These are phyloP conservation scores for Fusarium globosum DNA, from an alignment of 2,329 filamentous ascomycete species.

Conservation along the genomic window DNA sequence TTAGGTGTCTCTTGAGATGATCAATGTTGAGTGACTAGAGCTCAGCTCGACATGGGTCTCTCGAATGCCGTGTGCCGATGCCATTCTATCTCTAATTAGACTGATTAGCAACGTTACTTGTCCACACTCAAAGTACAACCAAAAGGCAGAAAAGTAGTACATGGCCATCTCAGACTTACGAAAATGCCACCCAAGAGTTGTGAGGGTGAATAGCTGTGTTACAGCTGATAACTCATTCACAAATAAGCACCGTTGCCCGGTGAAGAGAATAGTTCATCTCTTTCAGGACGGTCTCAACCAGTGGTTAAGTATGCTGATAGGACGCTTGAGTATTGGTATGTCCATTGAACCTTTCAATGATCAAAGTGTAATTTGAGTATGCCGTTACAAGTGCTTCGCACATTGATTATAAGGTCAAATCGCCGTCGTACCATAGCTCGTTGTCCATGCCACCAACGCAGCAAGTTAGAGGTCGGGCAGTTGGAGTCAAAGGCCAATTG, in stretches of 20 bases:
- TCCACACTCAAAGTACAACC: background rate
- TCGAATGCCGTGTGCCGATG: background rate
- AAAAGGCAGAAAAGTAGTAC: background rate
- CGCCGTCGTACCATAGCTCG: background rate
- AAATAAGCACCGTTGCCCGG: background rate
- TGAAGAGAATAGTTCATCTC: background rate
- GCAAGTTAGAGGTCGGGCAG: background rate
- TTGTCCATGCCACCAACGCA: background rate
- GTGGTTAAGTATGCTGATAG: background rate
- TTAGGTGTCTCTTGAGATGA: background rate
- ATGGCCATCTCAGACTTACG: background rate
- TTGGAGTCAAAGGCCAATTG: background rate
- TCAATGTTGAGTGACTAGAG: constrained; percentile 4
- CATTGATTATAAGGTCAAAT: background rate
- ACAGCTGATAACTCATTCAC: background rate
- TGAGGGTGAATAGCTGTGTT: background rate
- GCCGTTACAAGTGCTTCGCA: background rate
- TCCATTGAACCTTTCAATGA: background rate
- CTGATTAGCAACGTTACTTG: background rate
- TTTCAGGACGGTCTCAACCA: background rate
- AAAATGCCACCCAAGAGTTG: background rate
- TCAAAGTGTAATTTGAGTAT: background rate
- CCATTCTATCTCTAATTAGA: background rate
- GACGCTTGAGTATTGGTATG: background rate
- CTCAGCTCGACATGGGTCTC: constrained; percentile 20